phyloP scores from a whole-genome alignment of 108 stramenopile species.

The Licmophora abbreviata region DNA sequence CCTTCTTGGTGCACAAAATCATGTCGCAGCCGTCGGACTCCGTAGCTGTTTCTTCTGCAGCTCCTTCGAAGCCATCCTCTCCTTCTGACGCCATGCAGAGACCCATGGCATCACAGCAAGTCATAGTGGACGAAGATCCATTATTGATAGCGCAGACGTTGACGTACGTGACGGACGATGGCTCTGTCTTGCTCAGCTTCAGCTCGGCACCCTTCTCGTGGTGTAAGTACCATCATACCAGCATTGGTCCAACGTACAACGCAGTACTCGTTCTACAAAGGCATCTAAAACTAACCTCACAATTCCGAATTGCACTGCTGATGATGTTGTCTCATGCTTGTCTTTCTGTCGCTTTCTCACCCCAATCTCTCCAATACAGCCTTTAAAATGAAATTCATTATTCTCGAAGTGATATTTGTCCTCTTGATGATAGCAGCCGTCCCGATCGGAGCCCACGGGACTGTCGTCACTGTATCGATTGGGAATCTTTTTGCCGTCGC shows the following conservation, averaged over 20 bases:
- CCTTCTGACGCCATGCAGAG: background rate
- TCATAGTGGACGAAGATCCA: constrained; percentile 65
- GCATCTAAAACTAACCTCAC: too few relatives aligned
- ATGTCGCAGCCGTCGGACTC: background rate
- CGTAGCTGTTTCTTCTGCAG: background rate
- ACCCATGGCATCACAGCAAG: constrained; percentile 1
- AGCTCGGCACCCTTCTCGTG: constrained; percentile 73
- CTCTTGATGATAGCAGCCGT: constrained; percentile 58
- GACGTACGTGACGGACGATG: constrained; percentile 87
- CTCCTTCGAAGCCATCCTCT: background rate
- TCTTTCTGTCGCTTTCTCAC: background rate
- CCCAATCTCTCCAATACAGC: constrained; percentile 21
- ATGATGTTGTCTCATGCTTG: background rate
- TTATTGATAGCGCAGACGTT: constrained; percentile 80
- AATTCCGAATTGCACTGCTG: too few relatives aligned
- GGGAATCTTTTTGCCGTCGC: constrained; percentile 71
- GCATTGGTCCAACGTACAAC: too few relatives aligned
- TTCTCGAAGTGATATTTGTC: constrained; percentile 64
- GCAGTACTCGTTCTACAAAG: too few relatives aligned
- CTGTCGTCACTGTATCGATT: constrained; percentile 67
- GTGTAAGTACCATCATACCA: constrained; percentile 43
- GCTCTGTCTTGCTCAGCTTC: constrained; percentile 67
- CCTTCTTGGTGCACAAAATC: background rate
- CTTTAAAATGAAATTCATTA: constrained; percentile 69
- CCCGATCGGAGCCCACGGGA: constrained; percentile 78